A percentile compares a stretch with the other conserved stretches of the same genome.
Evolutionary conservation across 371 early-diverging fungal genomes (phyloP).

Genomic region (Fennellomyces sp.): DNA sequence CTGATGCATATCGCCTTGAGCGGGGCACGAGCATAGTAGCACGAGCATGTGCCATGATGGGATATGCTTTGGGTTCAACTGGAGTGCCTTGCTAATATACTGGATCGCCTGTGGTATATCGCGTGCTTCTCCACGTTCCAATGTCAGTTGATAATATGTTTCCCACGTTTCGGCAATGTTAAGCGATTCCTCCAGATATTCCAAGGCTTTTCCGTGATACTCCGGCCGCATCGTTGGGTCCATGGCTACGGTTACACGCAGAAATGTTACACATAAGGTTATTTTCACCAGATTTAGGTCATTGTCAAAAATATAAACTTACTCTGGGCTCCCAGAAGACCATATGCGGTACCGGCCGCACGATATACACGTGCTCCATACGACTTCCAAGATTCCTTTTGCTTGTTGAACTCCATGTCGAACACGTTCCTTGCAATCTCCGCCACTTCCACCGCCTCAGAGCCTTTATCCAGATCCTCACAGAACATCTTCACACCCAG

Average conservation of each 20-base stretch:
- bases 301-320: constrained; percentile 13
- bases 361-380: constrained; percentile 1
- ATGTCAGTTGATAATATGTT: constrained; percentile 76
- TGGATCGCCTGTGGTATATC: constrained; percentile 74
- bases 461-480: constrained; percentile 45
- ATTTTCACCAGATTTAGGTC: background rate
- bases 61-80: constrained; percentile 60
- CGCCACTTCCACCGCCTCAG: constrained; percentile 54
- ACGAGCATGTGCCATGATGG: constrained; percentile 89
- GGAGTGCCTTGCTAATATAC: constrained; percentile 64
- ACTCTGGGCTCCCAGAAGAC: constrained; percentile 68
- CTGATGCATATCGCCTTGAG: constrained; percentile 36
- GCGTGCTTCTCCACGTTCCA: constrained; percentile 82
- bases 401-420: constrained; percentile 9
- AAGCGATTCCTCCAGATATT: constrained; percentile 60
- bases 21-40: constrained; percentile 70
- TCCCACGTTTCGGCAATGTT: constrained; percentile 55
- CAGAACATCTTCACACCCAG: constrained; percentile 51
- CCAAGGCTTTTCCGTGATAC: constrained; percentile 69
- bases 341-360: constrained; percentile 41
- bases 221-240: constrained; percentile 70
- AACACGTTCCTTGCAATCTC: constrained; percentile 38
- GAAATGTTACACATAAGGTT: background rate
- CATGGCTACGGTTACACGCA: constrained; percentile 36
- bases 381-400: constrained; percentile 48